A percentile compares a stretch with the other conserved stretches of the same genome.
Evolutionary conservation across 768 basidiomycete genomes (phyloP).

Genomic region (Lactarius deliciosus): DNA sequence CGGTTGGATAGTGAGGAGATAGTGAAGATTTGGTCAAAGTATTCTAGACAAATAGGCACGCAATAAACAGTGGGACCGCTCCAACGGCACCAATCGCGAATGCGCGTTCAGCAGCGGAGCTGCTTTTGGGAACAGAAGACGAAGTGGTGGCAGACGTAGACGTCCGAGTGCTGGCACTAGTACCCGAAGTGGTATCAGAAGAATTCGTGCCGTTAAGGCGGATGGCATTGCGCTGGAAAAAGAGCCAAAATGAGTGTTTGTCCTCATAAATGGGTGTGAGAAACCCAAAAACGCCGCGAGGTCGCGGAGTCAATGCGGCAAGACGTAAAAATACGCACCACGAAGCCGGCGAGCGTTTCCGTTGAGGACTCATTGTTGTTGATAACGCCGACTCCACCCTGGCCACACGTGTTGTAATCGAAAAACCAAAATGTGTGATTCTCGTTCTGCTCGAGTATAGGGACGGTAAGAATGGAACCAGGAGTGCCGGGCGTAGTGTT

Average conservation of each 20-base stretch:
- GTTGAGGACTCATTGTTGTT: constrained; percentile 49
- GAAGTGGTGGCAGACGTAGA: constrained; percentile 19
- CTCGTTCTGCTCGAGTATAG: constrained; percentile 43
- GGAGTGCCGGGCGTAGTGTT: constrained; percentile 48
- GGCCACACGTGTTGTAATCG: constrained; percentile 52
- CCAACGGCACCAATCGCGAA: constrained; percentile 13
- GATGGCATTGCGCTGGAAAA: constrained; percentile 52
- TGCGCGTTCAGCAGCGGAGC: constrained; percentile 13
- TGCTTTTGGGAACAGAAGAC: constrained; percentile 14
- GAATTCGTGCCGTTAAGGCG: constrained; percentile 53
- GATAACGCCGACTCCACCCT: constrained; percentile 62
- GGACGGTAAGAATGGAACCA: constrained; percentile 46
- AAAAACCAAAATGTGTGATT: constrained; percentile 59
- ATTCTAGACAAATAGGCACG: constrained; percentile 20
- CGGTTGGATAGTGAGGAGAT: neutral
- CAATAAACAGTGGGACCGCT: constrained; percentile 21
- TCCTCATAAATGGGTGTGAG: neutral
- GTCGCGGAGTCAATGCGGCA: constrained; percentile 11
- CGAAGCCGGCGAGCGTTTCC: constrained; percentile 44
- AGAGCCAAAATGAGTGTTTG: constrained; percentile 5
- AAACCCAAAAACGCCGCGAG: constrained; percentile 14
- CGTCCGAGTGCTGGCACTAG: constrained; percentile 17
- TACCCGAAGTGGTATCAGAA: constrained; percentile 1
- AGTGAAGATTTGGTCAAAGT: neutral
- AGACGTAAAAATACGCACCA: constrained; percentile 37